These are phyloP conservation scores for Cutaneotrichosporon sp. DNA, from an alignment of 1,284 basidiomycete species.

Conservation along the genomic window DNA sequence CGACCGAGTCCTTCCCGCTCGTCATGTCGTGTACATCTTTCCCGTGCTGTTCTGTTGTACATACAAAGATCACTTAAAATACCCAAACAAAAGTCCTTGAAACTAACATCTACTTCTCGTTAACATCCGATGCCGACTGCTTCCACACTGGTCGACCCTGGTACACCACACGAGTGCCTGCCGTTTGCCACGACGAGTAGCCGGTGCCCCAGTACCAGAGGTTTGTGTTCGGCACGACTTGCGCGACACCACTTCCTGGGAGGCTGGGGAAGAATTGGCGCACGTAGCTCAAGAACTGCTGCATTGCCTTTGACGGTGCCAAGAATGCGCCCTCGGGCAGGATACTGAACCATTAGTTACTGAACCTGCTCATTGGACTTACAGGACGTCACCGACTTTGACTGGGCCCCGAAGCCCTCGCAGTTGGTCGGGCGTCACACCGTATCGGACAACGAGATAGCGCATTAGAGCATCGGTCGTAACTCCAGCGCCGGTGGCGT, in stretches of 20 bases:
- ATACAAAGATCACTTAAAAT: neutral
- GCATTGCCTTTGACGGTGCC: conserved; percentile 10
- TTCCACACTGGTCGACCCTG: neutral
- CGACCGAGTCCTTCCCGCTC: too few species aligned
- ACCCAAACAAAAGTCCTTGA: neutral
- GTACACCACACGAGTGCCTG: conserved; percentile 10
- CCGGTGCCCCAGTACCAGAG: conserved; percentile 22
- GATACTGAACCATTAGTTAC: conserved; percentile 8
- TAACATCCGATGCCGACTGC: too few species aligned
- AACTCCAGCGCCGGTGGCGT: conserved; percentile 31
- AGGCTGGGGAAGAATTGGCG: conserved; percentile 14
- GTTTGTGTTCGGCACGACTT: conserved; percentile 4
- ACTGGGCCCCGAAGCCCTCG: conserved; percentile 21
- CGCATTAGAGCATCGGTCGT: conserved; percentile 34
- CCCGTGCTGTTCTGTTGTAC: too few species aligned
- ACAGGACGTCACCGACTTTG: conserved; percentile 38
- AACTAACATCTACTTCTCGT: too few species aligned
- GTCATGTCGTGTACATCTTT: too few species aligned
- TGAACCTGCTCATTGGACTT: conserved; percentile 5
- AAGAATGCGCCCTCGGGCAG: conserved; percentile 15
- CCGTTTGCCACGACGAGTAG: conserved; percentile 8
- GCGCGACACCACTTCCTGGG: conserved; percentile 12
- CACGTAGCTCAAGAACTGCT: conserved; percentile 7
- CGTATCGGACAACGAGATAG: conserved; percentile 35
- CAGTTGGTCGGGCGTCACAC: conserved; percentile 29